Evolutionary conservation across 805 yeast genomes (phyloP), one percentile per base, ranked within the genome.

Genomic region (Wickerhamiella sorbophila): DNA sequence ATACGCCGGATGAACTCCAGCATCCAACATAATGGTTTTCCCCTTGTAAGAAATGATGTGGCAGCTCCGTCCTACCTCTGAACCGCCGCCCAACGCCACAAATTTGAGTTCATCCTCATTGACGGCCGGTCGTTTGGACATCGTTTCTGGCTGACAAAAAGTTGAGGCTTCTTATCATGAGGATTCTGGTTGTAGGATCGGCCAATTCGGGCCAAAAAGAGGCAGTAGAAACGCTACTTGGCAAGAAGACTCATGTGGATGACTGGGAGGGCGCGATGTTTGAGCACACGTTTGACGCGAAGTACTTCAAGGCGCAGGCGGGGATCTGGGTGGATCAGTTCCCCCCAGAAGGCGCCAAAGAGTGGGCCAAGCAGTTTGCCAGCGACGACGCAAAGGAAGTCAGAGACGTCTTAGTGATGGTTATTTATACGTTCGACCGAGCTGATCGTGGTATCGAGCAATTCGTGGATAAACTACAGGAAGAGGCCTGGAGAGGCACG

Each of bases 1-100:
- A 47, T 77, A 75, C 0, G 95, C 98, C 1, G 99, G 99, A 62
- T 91, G 99, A 24, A 91, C 85, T 40, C 99, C 99, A 1, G 98
- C 95, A 62, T 91, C 99, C 39, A 91, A 60, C 98, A 91, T 91
- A 39, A 91, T 79, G 4, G 88, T 87, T 56, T 91, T 88, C 44
- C 94, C 95, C 57, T 85, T 86, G 62, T 80, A 91, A 51, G 82
- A 87, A 26, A 91, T 67, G 35, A 91, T 77, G 56, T 91, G 98
- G 56, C 97, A 88, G 27, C 95, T 84, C 45, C 99, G 65, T 3
- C 99, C 99, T 5, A 91, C 99, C 59, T 91, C 99, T 52, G 81
- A 84, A 48, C 97, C 94, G n/a, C 97, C 99, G 5, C 99, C 99
- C 5, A 91, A 70, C 19, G 94, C 87, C 46, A 82, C 74, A 64